Percentiles rank a stretch among this genome's conserved stretches.
Conservation (phyloP, 2,329 filamentous ascomycete genomes). For the Clarireedia monteithiana region DNA sequence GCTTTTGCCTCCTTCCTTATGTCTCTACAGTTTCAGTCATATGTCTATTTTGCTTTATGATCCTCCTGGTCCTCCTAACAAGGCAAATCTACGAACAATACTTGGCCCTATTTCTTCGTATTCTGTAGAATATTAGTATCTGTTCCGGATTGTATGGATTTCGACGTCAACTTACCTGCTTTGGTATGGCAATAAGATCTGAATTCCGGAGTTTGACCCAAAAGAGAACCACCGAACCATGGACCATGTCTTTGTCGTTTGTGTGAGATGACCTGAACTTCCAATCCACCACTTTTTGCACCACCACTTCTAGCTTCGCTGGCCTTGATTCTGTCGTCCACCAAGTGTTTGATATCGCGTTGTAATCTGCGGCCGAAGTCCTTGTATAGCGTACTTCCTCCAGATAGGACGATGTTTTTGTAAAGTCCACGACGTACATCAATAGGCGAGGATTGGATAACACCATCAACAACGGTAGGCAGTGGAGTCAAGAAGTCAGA, state of each 20-base stretch:
- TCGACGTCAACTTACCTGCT: slow-evolving; percentile 33
- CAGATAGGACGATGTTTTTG: slow-evolving; percentile 98
- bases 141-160: background rate
- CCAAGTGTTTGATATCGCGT: slow-evolving; percentile 92
- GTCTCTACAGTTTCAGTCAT: background rate
- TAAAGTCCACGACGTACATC: slow-evolving; percentile 95
- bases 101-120: slow-evolving; percentile 95
- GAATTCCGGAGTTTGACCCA: slow-evolving; percentile 97
- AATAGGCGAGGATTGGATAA: slow-evolving; percentile 96
- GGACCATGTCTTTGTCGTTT: slow-evolving; percentile 95
- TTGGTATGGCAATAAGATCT: slow-evolving; percentile 97
- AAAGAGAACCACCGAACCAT: slow-evolving; percentile 94
- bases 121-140: slow-evolving; percentile 11
- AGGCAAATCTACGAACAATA: slow-evolving; percentile 89
- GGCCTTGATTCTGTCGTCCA: slow-evolving; percentile 85
- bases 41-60: slow-evolving; percentile 38
- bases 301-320: slow-evolving; percentile 89
- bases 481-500: slow-evolving; percentile 96
- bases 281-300: slow-evolving; percentile 81
- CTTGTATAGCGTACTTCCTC: slow-evolving; percentile 96
- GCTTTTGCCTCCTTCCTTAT: background rate
- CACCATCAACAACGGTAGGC: slow-evolving; percentile 87
- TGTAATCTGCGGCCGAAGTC: slow-evolving; percentile 95
- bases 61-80: slow-evolving; percentile 85
- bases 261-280: slow-evolving; percentile 95